A percentile compares a stretch with the other conserved stretches of the same genome.
phyloP scores from a whole-genome alignment of 2,329 filamentous ascomycete species.

The Pseudopyricularia javanii region DNA sequence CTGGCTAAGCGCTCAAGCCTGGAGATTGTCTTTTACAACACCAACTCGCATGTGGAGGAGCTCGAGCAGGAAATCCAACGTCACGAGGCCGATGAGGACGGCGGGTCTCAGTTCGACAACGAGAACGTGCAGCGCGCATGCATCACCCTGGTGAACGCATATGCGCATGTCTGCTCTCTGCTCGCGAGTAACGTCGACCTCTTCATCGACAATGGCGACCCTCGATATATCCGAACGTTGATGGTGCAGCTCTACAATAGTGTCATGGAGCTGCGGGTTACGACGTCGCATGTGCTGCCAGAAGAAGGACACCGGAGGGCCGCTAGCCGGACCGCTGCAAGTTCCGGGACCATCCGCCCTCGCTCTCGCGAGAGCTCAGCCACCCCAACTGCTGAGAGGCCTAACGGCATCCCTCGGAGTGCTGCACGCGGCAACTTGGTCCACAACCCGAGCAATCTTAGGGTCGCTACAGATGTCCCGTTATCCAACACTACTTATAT shows the following conservation, averaged over 20 bases:
- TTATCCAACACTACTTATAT: conserved; percentile 27
- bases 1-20: conserved; percentile 50
- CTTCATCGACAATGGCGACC: conserved; percentile 53
- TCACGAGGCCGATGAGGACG: conserved; percentile 39
- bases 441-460: conserved; percentile 40
- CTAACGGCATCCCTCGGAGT: conserved; percentile 22
- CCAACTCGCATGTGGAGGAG: conserved; percentile 53
- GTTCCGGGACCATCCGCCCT: conserved; percentile 18
- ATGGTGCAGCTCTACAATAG: conserved; percentile 54
- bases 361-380: conserved; percentile 38
- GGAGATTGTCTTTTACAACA: conserved; percentile 57
- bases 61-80: conserved; percentile 53
- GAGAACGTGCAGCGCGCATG: conserved; percentile 53
- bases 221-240: conserved; percentile 53
- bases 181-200: conserved; percentile 49
- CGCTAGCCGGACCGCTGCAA: not conserved
- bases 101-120: conserved; percentile 38
- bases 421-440: conserved; percentile 22
- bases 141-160: conserved; percentile 50
- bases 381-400: conserved; percentile 39
- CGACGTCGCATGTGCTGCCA: conserved; percentile 21
- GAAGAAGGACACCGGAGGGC: conserved; percentile 13
- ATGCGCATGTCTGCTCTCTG: conserved; percentile 52
- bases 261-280: conserved; percentile 53
- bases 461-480: conserved; percentile 43